Percentiles rank a stretch among this genome's conserved stretches.
Conservation (phyloP, 1,284 basidiomycete genomes). For the Cryptococcus wingfieldii region DNA sequence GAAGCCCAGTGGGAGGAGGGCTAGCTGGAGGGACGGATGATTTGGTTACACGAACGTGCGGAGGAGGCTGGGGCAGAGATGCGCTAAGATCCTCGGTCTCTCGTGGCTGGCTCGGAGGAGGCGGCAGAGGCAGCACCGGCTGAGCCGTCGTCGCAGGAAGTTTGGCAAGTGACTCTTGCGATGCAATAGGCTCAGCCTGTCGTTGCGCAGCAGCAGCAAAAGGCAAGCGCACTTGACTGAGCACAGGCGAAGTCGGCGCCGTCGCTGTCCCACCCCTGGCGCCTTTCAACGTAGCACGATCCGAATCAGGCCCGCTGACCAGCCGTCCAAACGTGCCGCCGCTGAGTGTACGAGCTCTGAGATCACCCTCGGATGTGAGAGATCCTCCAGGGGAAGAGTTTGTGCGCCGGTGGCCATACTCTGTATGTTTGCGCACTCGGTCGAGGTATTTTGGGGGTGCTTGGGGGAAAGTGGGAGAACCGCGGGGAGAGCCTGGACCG, state of each 20-base stretch:
- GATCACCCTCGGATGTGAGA: background rate
- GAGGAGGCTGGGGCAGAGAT: background rate
- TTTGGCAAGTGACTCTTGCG: background rate
- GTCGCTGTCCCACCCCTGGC: conserved; percentile 1
- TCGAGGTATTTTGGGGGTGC: background rate
- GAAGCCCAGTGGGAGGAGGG: background rate
- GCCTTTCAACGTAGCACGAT: background rate
- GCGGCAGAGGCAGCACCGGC: background rate
- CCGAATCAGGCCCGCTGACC: background rate
- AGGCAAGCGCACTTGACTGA: background rate
- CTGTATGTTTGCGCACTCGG: background rate
- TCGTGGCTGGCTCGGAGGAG: background rate
- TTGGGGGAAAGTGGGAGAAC: conserved; percentile 16
- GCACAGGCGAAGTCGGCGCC: conserved; percentile 5
- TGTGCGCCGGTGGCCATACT: conserved; percentile 8
- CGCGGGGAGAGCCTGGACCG: conserved; percentile 7
- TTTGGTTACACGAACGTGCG: background rate
- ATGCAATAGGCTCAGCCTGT: background rate
- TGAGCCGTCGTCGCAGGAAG: background rate
- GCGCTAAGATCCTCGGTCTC: background rate
- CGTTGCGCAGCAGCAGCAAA: background rate
- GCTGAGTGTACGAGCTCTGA: conserved; percentile 6
- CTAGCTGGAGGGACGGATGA: background rate
- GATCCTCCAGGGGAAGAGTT: conserved; percentile 6
- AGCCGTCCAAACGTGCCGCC: conserved; percentile 3